phyloP scores from a whole-genome alignment of 805 yeast genomes.

The Barnettozyma sucrosica region DNA sequence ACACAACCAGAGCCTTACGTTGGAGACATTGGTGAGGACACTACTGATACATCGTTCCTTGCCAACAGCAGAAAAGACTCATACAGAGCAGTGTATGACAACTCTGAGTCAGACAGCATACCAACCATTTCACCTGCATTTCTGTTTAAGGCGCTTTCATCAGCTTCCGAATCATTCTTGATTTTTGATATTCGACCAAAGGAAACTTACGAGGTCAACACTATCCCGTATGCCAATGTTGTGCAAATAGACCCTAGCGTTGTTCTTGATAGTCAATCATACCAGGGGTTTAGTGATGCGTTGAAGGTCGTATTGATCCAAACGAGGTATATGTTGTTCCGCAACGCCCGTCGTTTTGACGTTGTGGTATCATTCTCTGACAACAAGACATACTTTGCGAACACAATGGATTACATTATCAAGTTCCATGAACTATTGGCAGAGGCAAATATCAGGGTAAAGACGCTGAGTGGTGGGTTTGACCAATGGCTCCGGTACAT shows the following conservation, averaged over 20 bases:
- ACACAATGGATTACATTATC: constrained; percentile 29
- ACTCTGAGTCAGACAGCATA: constrained; percentile 34
- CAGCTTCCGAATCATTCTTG: constrained; percentile 36
- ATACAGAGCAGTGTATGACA: constrained; percentile 35
- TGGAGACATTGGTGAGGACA: constrained; percentile 8
- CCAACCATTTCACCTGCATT: constrained; percentile 40
- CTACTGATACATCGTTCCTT: constrained; percentile 10
- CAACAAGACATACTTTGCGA: constrained; percentile 27
- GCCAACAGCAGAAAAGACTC: constrained; percentile 30
- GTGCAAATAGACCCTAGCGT: constrained; percentile 39
- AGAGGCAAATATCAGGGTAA: constrained; percentile 15
- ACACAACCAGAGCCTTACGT: neutral
- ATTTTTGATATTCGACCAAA: constrained; percentile 37
- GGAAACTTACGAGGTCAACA: constrained; percentile 28
- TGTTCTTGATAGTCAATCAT: constrained; percentile 27
- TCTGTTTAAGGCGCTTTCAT: constrained; percentile 36
- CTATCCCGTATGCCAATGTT: constrained; percentile 33
- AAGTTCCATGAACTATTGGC: constrained; percentile 25
- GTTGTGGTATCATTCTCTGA: constrained; percentile 36
- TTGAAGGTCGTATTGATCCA: constrained; percentile 1
- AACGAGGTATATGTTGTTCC: constrained; percentile 21
- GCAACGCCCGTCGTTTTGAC: constrained; percentile 28
- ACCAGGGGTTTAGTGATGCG: constrained; percentile 24
- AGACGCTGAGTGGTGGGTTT: constrained; percentile 38
- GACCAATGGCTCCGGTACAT: constrained; percentile 37